These are phyloP conservation scores for Stemphylium beticola DNA, from an alignment of 2,329 filamentous ascomycete genomes.

Conservation along the genomic window DNA sequence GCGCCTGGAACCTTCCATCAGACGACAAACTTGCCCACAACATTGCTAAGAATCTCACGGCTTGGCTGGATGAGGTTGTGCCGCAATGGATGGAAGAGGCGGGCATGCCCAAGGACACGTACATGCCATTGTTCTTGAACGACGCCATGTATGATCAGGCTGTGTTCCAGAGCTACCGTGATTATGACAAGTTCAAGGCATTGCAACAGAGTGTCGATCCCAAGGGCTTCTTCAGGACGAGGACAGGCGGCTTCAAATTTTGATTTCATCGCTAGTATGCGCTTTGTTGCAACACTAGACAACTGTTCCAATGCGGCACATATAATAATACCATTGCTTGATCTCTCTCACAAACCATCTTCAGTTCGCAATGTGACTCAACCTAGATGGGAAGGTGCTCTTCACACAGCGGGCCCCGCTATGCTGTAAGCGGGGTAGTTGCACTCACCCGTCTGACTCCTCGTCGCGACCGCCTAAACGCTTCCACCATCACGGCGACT, in stretches of 20 bases:
- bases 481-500: neutral
- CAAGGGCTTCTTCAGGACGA: conserved; percentile 26
- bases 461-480: neutral
- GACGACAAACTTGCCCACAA: conserved; percentile 22
- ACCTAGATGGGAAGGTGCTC: conserved; percentile 11
- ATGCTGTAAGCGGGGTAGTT: conserved; percentile 19
- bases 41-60: conserved; percentile 25
- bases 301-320: neutral
- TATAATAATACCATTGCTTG: neutral
- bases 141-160: conserved; percentile 31
- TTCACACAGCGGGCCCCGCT: conserved; percentile 8
- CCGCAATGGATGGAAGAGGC: conserved; percentile 32
- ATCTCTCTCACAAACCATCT: neutral
- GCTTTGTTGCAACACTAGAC: neutral
- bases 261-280: neutral
- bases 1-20: conserved; percentile 20
- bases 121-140: conserved; percentile 33
- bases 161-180: conserved; percentile 28
- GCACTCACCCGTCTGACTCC: conserved; percentile 6
- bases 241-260: conserved; percentile 32
- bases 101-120: conserved; percentile 19
- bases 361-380: neutral
- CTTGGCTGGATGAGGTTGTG: conserved; percentile 30
- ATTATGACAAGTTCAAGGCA: conserved; percentile 26
- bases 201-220: conserved; percentile 31